Percentiles rank a stretch among this genome's conserved stretches.
phyloP scores from a whole-genome alignment of 2,329 filamentous ascomycete genomes.

The Fusarium torreyae region DNA sequence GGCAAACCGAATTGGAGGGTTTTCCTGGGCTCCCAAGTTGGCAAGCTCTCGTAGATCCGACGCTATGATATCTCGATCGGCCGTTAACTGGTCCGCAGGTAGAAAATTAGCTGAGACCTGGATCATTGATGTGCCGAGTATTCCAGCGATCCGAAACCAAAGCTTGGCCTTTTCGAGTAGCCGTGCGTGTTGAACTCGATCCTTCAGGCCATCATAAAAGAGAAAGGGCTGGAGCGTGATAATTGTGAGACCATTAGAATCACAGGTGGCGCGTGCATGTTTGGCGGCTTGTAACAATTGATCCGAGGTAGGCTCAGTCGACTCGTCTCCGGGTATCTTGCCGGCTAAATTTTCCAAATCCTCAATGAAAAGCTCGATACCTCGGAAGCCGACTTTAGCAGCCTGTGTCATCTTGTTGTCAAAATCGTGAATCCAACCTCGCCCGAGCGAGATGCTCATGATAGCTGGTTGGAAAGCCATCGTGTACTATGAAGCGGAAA shows the following conservation, averaged over 20 bases:
- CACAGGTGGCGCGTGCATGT: conserved; percentile 70
- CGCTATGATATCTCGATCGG: conserved; percentile 69
- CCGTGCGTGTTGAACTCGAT: conserved; percentile 69
- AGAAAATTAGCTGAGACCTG: conserved; percentile 82
- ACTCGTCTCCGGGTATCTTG: conserved; percentile 58
- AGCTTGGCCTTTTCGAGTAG: conserved; percentile 74
- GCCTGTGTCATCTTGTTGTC: conserved; percentile 78
- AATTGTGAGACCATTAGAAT: conserved; percentile 65
- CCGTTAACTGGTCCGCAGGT: conserved; percentile 59
- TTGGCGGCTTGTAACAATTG: conserved; percentile 64
- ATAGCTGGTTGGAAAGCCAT: conserved; percentile 67
- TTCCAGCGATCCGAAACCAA: conserved; percentile 77
- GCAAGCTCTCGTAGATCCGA: conserved; percentile 75
- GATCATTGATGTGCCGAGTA: conserved; percentile 78
- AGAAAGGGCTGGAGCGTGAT: conserved; percentile 82
- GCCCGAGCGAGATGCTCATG: conserved; percentile 82
- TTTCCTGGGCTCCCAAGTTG: conserved; percentile 72
- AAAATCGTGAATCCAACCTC: conserved; percentile 77
- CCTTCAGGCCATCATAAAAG: conserved; percentile 81
- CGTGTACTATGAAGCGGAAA: too few relatives aligned
- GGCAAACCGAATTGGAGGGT: conserved; percentile 74
- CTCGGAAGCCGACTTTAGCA: conserved; percentile 73
- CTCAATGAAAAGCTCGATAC: conserved; percentile 85
- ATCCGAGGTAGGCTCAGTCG: conserved; percentile 60
- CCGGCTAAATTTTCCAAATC: conserved; percentile 75